Evolutionary conservation across 2,329 filamentous ascomycete species (phyloP).

Genomic region (Orbilia blumenaviensis): DNA sequence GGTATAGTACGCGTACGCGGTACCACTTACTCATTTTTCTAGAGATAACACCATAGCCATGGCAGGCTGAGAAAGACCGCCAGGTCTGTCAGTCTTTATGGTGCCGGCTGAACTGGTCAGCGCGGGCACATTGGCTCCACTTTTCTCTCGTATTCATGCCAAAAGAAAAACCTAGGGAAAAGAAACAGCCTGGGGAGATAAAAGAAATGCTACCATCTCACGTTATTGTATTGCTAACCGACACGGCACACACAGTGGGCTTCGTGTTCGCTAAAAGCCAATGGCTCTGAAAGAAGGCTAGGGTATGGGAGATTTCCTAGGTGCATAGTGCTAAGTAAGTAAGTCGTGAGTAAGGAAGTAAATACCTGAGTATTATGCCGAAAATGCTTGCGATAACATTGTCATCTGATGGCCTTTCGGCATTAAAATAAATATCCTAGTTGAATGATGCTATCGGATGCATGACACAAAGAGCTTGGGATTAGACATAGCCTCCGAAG

Average conservation of each 20-base stretch:
- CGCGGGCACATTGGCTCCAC: slow-evolving; percentile 39
- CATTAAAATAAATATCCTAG: too few relatives aligned
- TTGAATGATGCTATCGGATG: too few relatives aligned
- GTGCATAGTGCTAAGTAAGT: too few relatives aligned
- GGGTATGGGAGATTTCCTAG: slow-evolving; percentile 18
- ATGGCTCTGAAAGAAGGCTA: slow-evolving; percentile 7
- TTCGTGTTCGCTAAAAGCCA: slow-evolving; percentile 53
- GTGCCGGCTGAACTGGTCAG: slow-evolving; percentile 1
- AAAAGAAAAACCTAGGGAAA: neutral
- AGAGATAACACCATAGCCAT: neutral
- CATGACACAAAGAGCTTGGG: too few relatives aligned
- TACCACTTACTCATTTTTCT: neutral
- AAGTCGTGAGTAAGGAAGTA: too few relatives aligned
- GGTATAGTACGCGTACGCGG: too few relatives aligned
- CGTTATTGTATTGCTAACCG: slow-evolving; percentile 48
- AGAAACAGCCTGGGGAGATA: slow-evolving; percentile 3
- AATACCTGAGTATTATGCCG: too few relatives aligned
- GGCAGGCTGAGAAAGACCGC: slow-evolving; percentile 18
- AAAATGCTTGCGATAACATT: too few relatives aligned
- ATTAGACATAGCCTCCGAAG: too few relatives aligned
- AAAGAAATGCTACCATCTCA: slow-evolving; percentile 26
- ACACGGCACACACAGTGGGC: slow-evolving; percentile 49
- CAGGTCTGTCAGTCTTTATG: slow-evolving; percentile 19
- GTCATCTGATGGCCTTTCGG: too few relatives aligned
- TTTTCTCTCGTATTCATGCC: slow-evolving; percentile 47